phyloP scores from a whole-genome alignment of 2,329 filamentous ascomycete species.

The Colletotrichum sp. region DNA sequence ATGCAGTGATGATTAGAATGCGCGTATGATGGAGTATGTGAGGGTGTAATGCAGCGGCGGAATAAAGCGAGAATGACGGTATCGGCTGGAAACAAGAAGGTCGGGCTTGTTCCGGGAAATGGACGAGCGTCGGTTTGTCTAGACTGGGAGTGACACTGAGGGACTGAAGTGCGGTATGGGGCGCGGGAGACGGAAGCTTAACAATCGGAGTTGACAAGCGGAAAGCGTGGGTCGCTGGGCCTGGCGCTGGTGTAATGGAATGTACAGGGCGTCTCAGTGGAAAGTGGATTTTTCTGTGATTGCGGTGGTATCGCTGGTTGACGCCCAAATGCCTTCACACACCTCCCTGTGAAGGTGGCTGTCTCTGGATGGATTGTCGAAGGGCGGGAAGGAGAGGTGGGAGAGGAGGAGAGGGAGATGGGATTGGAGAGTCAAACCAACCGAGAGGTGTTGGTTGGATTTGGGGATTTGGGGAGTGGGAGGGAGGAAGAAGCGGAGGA shows the following conservation, averaged over 20 bases:
- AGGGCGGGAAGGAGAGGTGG: not conserved
- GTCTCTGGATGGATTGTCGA: not conserved
- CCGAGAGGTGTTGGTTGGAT: not conserved
- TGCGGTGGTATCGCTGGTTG: constrained; percentile 9
- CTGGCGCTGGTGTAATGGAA: constrained; percentile 8
- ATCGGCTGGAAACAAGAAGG: not conserved
- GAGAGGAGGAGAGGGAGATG: not conserved
- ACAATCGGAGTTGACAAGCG: constrained; percentile 19
- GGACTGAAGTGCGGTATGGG: not conserved
- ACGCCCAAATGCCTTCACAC: constrained; percentile 14
- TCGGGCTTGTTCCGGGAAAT: not conserved
- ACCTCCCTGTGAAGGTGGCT: constrained; percentile 11
- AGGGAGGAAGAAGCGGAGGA: not conserved
- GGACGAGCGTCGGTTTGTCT: not conserved
- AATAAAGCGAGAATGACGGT: not conserved
- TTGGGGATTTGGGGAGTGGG: constrained; percentile 12
- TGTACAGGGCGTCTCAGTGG: constrained; percentile 19
- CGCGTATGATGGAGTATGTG: not conserved
- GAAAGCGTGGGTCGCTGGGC: constrained; percentile 20
- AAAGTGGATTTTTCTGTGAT: constrained; percentile 15
- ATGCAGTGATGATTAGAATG: not conserved
- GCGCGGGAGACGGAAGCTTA: constrained; percentile 21
- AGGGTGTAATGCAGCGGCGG: not conserved
- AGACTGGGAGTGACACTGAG: not conserved
- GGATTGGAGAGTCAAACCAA: constrained; percentile 8